These are phyloP conservation scores for Pterula multifida DNA, from an alignment of 1,284 basidiomycete species.

Conservation along the genomic window DNA sequence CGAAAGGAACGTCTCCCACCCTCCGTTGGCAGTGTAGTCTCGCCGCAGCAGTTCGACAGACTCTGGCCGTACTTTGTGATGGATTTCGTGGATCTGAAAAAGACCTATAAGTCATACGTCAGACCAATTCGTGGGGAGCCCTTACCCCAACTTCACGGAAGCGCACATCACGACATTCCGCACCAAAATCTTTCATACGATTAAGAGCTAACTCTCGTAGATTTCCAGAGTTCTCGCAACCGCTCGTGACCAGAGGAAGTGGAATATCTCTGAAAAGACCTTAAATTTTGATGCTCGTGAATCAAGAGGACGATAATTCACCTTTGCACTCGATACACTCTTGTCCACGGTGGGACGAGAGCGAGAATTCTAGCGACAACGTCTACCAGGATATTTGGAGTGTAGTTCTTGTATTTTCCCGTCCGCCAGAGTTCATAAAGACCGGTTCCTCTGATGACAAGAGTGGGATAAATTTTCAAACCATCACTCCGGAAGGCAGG, in stretches of 20 bases:
- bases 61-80: slow-evolving; percentile 93
- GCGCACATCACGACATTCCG: slow-evolving; percentile 93
- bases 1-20: slow-evolving; percentile 99
- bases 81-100: slow-evolving; percentile 89
- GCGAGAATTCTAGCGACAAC: slow-evolving; percentile 95
- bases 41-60: slow-evolving; percentile 94
- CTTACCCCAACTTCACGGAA: slow-evolving; percentile 95
- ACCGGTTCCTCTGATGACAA: slow-evolving; percentile 97
- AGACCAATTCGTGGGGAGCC: background rate
- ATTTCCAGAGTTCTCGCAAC: slow-evolving; percentile 97
- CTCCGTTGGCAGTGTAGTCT: slow-evolving; percentile 95
- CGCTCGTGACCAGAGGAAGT: slow-evolving; percentile 87
- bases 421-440: slow-evolving; percentile 96
- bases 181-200: slow-evolving; percentile 98
- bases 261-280: slow-evolving; percentile 72
- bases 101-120: background rate
- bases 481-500: slow-evolving; percentile 96
- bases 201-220: slow-evolving; percentile 92
- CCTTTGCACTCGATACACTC: slow-evolving; percentile 97
- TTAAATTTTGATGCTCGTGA: slow-evolving; percentile 6
- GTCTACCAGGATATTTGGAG: slow-evolving; percentile 95
- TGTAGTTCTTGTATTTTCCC: slow-evolving; percentile 97
- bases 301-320: slow-evolving; percentile 19
- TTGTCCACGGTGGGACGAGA: slow-evolving; percentile 96
- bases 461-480: slow-evolving; percentile 95